Percentiles rank a stretch among this genome's conserved stretches.
Conservation (phyloP, 768 basidiomycete genomes). For the Termitomyces sp. region DNA sequence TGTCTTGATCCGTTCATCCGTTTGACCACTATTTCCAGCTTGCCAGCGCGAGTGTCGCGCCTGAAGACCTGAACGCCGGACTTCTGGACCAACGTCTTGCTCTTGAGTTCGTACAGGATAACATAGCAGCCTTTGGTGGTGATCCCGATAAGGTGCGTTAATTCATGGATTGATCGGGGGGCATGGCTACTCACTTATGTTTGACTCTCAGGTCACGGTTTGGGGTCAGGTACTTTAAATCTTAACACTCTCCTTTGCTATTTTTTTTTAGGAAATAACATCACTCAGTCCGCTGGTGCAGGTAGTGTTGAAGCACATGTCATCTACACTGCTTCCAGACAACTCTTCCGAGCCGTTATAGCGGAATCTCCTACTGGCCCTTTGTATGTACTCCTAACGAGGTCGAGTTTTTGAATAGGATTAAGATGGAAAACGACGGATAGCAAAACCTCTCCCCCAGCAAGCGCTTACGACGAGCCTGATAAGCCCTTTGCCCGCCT, state of each 20-base stretch:
- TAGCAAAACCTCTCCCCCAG: conserved; percentile 48
- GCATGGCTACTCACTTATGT: background rate
- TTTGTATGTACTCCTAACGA: conserved; percentile 32
- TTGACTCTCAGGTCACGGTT: conserved; percentile 40
- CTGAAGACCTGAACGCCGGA: conserved; percentile 55
- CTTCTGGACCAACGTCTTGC: conserved; percentile 58
- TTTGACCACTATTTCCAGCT: conserved; percentile 25
- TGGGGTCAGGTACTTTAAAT: conserved; percentile 33
- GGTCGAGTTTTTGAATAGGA: background rate
- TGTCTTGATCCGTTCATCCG: background rate
- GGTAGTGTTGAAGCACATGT: conserved; percentile 47
- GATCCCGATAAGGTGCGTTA: conserved; percentile 46
- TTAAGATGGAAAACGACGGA: background rate
- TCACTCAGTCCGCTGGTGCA: conserved; percentile 45
- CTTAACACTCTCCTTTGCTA: background rate
- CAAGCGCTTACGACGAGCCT: conserved; percentile 44
- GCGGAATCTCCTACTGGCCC: conserved; percentile 51
- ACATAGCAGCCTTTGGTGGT: conserved; percentile 64
- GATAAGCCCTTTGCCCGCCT: conserved; percentile 48
- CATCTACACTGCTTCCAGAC: conserved; percentile 32
- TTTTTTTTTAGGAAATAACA: background rate
- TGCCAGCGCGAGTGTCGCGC: conserved; percentile 39
- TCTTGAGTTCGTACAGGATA: conserved; percentile 58
- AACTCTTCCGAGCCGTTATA: conserved; percentile 49
- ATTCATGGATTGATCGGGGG: background rate